Evolutionary conservation across 805 yeast genomes (phyloP), one percentile per base, ranked within the genome.

Genomic region (Priceomyces carsonii): DNA sequence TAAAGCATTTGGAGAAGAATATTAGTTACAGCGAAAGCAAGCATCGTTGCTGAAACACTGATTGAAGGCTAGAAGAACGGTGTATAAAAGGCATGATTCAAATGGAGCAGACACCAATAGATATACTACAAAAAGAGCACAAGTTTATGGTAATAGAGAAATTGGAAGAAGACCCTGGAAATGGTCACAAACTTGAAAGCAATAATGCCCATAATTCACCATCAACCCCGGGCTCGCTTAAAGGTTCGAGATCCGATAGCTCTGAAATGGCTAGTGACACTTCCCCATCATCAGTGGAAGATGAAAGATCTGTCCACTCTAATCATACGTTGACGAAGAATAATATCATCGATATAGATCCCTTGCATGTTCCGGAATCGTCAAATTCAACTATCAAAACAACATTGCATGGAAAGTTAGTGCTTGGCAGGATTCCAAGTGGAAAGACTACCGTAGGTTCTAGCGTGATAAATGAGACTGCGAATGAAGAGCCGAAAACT

Each of bases 191-290:
- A 12, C 5, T 7, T 10, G 17, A n/a, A 12, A 3, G 15, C 32
- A n/a, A n/a, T 17, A 17, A 2, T 29, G 28, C 9, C 8, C 18
- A 40, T 29, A 39, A 45, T 27, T 31, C 42, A 7, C 55, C 59
- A 13, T 49, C 60, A 1, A 50, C 57, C 4, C 60, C 59, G 8
- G 48, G 48, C 2, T 53, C 57, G 18, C 53, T 49, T 33, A 55
- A 52, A 35, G 57, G 44, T 6, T 43, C 56, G 1, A 47, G 50
- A 12, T 54, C 59, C 3, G 59, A 51, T 30, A 40, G 47, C 4
- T 50, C 59, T 3, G 54, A 47, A 23, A 25, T 38, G 3, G 43
- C 59, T n/a, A 47, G 55, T 24, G 61, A 55, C 26, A 56, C 63
- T 4, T 37, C 51, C 10, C 60, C 61, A 8, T 46, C 53, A 19